These are phyloP conservation scores for Vitis hybrid DNA, from an alignment of 177 flowering plant genomes.

Conservation along the genomic window DNA sequence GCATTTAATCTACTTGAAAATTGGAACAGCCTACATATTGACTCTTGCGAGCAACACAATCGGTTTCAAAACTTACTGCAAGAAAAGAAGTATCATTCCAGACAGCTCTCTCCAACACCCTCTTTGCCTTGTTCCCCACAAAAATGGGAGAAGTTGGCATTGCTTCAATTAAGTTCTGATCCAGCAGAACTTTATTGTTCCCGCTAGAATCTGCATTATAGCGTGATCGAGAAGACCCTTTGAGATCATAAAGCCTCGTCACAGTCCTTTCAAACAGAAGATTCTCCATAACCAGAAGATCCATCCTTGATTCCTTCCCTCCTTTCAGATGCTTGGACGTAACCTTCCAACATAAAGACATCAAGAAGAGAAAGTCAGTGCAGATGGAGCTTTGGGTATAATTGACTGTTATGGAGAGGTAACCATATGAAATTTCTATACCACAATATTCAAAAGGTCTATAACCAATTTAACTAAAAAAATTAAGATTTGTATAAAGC, in stretches of 20 bases:
- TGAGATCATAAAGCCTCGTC: slow-evolving; percentile 86
- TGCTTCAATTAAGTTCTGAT: slow-evolving; percentile 93
- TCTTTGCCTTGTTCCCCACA: slow-evolving; percentile 95
- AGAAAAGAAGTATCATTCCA: slow-evolving; percentile 99
- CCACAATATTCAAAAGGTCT: no score
- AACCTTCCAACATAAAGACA: slow-evolving; percentile 45
- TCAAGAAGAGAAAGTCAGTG: background rate
- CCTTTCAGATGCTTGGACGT: slow-evolving; percentile 81
- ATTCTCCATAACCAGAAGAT: slow-evolving; percentile 95
- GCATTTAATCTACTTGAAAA: background rate
- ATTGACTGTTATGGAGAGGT: background rate
- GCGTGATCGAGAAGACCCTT: slow-evolving; percentile 90
- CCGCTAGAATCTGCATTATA: slow-evolving; percentile 91
- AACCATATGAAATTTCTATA: background rate
- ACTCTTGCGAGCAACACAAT: background rate
- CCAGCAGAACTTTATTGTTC: slow-evolving; percentile 85
- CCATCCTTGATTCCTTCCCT: slow-evolving; percentile 87
- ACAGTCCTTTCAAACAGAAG: slow-evolving; percentile 81
- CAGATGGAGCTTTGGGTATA: background rate
- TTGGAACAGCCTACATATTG: background rate
- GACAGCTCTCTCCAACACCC: slow-evolving; percentile 91
- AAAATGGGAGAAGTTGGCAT: slow-evolving; percentile 99
- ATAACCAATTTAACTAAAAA: no score
- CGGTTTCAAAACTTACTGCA: slow-evolving; percentile 62
- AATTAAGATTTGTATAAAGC: no score